Evolutionary conservation across 345 rosid species (phyloP).

Genomic region (Citrus reticulata): DNA sequence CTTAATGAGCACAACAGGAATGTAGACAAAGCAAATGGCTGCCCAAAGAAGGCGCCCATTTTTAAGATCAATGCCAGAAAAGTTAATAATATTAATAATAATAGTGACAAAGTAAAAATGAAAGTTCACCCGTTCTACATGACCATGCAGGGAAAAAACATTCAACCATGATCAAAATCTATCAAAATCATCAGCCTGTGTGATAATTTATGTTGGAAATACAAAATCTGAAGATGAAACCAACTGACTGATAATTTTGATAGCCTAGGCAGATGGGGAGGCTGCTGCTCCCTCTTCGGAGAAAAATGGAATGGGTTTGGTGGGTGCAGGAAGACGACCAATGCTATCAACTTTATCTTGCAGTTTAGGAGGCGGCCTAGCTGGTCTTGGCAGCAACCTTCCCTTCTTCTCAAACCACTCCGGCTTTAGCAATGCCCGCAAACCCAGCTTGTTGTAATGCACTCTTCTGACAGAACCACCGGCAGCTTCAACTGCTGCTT

Average conservation of each 20-base stretch:
- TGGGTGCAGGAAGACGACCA: conserved; percentile 88
- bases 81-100: no score
- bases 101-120: no score
- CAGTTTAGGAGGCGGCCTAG: conserved; percentile 94
- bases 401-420: conserved; percentile 98
- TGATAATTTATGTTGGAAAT: not conserved
- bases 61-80: no score
- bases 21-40: no score
- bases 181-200: not conserved
- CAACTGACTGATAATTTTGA: not conserved
- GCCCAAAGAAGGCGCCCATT: no score
- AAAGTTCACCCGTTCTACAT: no score
- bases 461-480: conserved; percentile 93
- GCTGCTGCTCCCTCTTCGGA: conserved; percentile 34
- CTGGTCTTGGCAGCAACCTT: conserved; percentile 79
- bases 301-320: conserved; percentile 71
- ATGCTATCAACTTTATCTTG: conserved; percentile 88
- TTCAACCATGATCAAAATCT: not conserved
- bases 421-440: conserved; percentile 79
- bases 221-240: not conserved
- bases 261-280: conserved; percentile 26
- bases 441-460: conserved; percentile 86
- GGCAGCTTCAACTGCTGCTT: conserved; percentile 82
- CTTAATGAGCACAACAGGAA: no score
- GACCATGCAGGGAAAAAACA: not conserved